Conservation (phyloP, 1,139 yeast genomes). For the Candida sanyaensis region DNA sequence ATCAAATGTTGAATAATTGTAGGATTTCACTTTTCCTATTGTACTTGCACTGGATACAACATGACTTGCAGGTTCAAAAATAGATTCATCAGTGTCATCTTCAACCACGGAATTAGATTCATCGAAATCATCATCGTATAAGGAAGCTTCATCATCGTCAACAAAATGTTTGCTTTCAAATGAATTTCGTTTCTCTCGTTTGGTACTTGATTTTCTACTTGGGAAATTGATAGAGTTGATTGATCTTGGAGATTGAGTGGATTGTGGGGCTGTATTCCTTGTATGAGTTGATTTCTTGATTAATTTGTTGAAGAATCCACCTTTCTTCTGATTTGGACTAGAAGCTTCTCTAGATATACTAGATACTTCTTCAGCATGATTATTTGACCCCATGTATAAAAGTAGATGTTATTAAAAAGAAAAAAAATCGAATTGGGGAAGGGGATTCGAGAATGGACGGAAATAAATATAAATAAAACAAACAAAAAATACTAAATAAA, state of each 20-base stretch:
- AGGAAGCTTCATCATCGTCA: slow-evolving; percentile 14
- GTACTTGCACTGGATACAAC: slow-evolving; percentile 4
- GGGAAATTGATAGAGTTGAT: background rate
- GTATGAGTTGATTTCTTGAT: slow-evolving; percentile 9
- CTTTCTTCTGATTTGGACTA: slow-evolving; percentile 10
- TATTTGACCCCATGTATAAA: background rate
- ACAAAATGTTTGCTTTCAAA: slow-evolving; percentile 6
- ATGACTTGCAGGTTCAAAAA: slow-evolving; percentile 8
- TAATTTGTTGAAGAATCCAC: slow-evolving; percentile 15
- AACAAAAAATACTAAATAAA: too few relatives aligned
- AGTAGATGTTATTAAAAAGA: background rate
- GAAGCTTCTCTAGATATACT: background rate
- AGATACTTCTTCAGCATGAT: background rate
- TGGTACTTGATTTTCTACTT: slow-evolving; percentile 5
- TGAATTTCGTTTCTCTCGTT: slow-evolving; percentile 2
- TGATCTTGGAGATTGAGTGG: background rate
- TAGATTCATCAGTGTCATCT: slow-evolving; percentile 12
- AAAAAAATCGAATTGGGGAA: background rate
- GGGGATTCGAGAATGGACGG: background rate
- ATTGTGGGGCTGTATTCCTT: background rate
- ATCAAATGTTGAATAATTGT: slow-evolving; percentile 11
- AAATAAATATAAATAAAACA: too few relatives aligned
- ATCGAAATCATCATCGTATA: slow-evolving; percentile 16
- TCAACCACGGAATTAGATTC: slow-evolving; percentile 9
- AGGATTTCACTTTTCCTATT: slow-evolving; percentile 1